These are phyloP conservation scores for Eimeria sp. DNA, from an alignment of 169 alveolate species.

Conservation along the genomic window DNA sequence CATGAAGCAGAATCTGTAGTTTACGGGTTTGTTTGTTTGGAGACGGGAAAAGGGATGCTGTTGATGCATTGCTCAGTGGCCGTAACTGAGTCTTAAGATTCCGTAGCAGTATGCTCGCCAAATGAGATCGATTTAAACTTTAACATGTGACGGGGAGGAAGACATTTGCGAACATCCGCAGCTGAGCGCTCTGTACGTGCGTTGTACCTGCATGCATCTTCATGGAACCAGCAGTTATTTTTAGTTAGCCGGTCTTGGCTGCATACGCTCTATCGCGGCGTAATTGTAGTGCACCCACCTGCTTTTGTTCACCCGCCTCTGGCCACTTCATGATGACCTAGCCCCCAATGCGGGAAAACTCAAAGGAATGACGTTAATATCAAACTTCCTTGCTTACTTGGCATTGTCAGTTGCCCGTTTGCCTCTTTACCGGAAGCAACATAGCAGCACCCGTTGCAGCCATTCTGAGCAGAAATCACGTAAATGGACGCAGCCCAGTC, in stretches of 20 bases:
- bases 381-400: background rate
- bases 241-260: background rate
- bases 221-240: background rate
- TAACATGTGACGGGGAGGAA: background rate
- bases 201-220: background rate
- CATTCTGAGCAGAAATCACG: background rate
- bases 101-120: background rate
- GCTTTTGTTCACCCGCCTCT: background rate
- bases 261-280: background rate
- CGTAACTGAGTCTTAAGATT: background rate
- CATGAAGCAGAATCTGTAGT: background rate
- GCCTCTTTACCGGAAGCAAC: no score
- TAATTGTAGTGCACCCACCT: background rate
- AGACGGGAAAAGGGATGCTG: background rate
- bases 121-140: background rate
- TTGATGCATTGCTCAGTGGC: conserved; percentile 3
- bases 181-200: background rate
- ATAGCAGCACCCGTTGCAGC: background rate
- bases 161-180: conserved; percentile 1
- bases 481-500: background rate
- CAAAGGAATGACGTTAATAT: background rate
- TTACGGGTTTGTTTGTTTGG: background rate
- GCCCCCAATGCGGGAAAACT: background rate
- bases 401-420: background rate
- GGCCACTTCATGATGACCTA: background rate